A percentile compares a stretch with the other conserved stretches of the same genome.
These are phyloP conservation scores for Zea mays DNA, from an alignment of 176 grass and related monocot genomes.

Conservation along the genomic window Zm-B73-REFERENCE-NAM-5.0 NC_050101.1:14787501-14788000, in stretches of 20 bases:
- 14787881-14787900: too few relatives aligned
- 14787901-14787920: too few relatives aligned
- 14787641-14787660: neutral
- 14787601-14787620: neutral
- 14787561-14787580: neutral
- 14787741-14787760: conserved; percentile 15
- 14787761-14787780: neutral
- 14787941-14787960: too few relatives aligned
- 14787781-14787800: conserved; percentile 4
- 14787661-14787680: conserved; percentile 17
- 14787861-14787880: too few relatives aligned
- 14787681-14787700: conserved; percentile 19
- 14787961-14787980: too few relatives aligned
- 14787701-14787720: conserved; percentile 1
- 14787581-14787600: conserved; percentile 26
- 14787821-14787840: neutral
- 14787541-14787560: neutral
- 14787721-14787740: conserved; percentile 10
- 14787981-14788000: too few relatives aligned
- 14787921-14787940: too few relatives aligned
- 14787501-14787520: conserved; percentile 90
- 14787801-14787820: neutral
- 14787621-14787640: neutral
- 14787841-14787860: neutral
- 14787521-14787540: conserved; percentile 89